phyloP scores from a whole-genome alignment of 306 rosid species.

The Pyrus communis region DNA sequence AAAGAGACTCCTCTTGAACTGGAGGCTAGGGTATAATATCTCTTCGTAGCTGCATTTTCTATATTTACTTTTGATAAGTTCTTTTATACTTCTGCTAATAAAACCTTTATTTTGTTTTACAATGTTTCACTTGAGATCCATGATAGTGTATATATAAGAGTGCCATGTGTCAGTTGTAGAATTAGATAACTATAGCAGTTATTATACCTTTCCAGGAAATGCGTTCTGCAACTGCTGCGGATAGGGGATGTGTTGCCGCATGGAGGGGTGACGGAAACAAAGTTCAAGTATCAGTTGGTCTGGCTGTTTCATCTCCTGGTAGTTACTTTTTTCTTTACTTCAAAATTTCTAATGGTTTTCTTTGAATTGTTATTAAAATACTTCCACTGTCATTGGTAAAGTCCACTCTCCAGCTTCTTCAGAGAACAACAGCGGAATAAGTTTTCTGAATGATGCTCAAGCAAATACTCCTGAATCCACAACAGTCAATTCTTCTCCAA shows the following conservation, averaged over 20 bases:
- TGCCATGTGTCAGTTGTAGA: not conserved
- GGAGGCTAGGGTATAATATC: constrained; percentile 50
- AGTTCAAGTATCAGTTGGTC: constrained; percentile 22
- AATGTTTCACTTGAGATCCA: not conserved
- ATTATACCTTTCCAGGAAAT: constrained; percentile 43
- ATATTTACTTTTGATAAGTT: not conserved
- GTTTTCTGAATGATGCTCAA: constrained; percentile 45
- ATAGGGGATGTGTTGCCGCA: constrained; percentile 36
- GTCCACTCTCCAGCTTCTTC: constrained; percentile 24
- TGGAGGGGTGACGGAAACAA: constrained; percentile 49
- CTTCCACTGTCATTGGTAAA: constrained; percentile 23
- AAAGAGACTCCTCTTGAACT: constrained; percentile 54
- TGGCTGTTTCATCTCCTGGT: constrained; percentile 27
- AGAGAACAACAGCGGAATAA: constrained; percentile 32
- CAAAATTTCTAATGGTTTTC: not conserved
- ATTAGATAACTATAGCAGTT: not conserved
- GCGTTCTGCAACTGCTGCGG: constrained; percentile 34
- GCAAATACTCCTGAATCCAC: constrained; percentile 31
- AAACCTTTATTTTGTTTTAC: not conserved
- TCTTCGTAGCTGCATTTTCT: not conserved
- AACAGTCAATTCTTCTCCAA: constrained; percentile 33
- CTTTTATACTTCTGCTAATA: not conserved
- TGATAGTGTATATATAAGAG: no score
- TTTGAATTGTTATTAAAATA: constrained; percentile 1
- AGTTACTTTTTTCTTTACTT: constrained; percentile 6